Base-by-base conservation (phyloP, 129 eudicot species). In the Flaveria trinervia region DNA sequence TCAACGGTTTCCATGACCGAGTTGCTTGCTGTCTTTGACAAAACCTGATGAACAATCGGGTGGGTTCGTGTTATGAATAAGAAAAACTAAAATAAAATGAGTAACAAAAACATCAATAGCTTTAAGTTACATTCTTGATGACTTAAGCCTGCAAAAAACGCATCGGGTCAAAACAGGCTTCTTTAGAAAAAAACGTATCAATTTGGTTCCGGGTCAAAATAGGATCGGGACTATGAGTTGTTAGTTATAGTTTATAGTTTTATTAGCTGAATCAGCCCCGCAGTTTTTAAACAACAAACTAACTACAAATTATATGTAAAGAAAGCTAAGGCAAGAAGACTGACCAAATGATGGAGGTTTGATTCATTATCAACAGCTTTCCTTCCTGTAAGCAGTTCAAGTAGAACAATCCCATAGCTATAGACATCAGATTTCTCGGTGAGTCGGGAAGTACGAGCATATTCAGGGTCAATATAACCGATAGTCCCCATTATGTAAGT, bases 341-440 rank as follows among this genome's bases (percentile, higher is more conserved):
- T 87, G 41, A 95, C 99, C 92, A 95, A 82, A 60, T 95, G 90
- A 84, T 92, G 99, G 69, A 95, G 99, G 79, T 95, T 95, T 79
- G 87, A 92, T 70, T 95, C 99, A 66, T 91, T 85, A 73, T 95
- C 99, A 62, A 95, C 97, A 0, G 99, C 96, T 85, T 95, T 95
- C 81, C 87, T 83, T 68, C 99, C 92, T 0, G 99, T 95, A 44
- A 95, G 89, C 91, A 95, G 81, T 87, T 95, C 99, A 55, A 95
- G 87, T 12, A 95, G 83, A 36, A 95, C 99, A 30, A 95, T 84
- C 60, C 99, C 99, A 64, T 86, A 95, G 86, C 99, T 92, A 72
- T 95, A 95, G 36, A 95, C 97, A 72, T 95, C 99, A 1, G 99
- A 95, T 81, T 95, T 95, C 84, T 95, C 99, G 0, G 99, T 91